Conservation (phyloP, 139 green algal species). For the Trebouxia sp. region DNA sequence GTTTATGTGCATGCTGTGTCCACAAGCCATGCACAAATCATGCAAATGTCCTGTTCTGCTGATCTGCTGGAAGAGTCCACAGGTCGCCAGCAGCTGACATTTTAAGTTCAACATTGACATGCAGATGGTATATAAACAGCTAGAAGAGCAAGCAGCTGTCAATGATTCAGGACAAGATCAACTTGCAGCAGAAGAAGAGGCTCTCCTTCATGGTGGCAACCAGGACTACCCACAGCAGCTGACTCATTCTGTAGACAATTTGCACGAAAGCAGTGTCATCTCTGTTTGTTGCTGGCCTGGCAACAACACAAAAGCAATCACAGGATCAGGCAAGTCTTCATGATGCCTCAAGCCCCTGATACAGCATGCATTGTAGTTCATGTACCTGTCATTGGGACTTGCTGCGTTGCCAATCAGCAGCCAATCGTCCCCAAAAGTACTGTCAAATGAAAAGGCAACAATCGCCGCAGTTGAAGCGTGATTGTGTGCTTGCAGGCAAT, state of each 20-base stretch:
- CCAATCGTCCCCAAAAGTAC: no score
- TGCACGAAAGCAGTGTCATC: slow-evolving; percentile 36
- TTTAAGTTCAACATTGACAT: background rate
- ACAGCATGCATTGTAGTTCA: background rate
- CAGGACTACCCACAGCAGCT: slow-evolving; percentile 27
- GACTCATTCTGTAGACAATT: slow-evolving; percentile 8
- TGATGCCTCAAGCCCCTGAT: background rate
- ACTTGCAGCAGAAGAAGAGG: slow-evolving; percentile 22
- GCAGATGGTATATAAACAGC: slow-evolving; percentile 52
- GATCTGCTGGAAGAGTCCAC: no score
- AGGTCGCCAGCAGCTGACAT: no score
- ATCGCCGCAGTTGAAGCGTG: no score
- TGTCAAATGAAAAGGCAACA: no score
- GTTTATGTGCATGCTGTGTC: no score
- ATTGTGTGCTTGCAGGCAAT: slow-evolving; percentile 3
- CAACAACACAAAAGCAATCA: background rate
- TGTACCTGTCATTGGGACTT: no score
- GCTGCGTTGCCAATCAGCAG: no score
- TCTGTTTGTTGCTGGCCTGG: slow-evolving; percentile 32
- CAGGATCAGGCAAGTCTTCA: slow-evolving; percentile 30
- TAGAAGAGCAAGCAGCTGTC: slow-evolving; percentile 32
- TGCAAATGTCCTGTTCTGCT: no score
- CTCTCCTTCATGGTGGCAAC: slow-evolving; percentile 24
- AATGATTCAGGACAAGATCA: background rate
- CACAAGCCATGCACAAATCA: no score